phyloP scores from a whole-genome alignment of 805 yeast genomes.

The Starmerella apicola region DNA sequence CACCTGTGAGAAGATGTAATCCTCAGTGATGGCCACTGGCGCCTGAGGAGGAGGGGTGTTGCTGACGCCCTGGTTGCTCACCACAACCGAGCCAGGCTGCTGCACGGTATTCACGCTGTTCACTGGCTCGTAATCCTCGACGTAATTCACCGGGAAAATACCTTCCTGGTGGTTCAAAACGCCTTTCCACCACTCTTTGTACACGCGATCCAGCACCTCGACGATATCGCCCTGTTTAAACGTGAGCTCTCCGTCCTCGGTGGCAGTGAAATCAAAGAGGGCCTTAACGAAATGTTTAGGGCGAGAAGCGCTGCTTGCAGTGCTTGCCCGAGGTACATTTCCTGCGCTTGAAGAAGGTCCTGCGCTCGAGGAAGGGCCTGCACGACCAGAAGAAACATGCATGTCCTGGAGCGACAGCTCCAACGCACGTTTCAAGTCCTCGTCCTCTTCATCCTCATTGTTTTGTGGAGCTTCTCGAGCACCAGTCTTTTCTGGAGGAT shows the following conservation, averaged over 20 bases:
- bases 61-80: background rate
- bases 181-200: slow-evolving; percentile 95
- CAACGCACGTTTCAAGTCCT: slow-evolving; percentile 58
- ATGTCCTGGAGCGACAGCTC: slow-evolving; percentile 17
- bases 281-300: slow-evolving; percentile 54
- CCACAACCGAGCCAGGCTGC: background rate
- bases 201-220: slow-evolving; percentile 73
- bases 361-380: slow-evolving; percentile 4
- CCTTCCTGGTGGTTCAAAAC: slow-evolving; percentile 70
- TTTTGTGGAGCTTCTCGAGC: background rate
- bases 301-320: slow-evolving; percentile 4
- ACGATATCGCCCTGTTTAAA: slow-evolving; percentile 81
- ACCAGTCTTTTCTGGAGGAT: background rate
- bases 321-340: slow-evolving; percentile 2
- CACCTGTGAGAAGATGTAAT: slow-evolving; percentile 39
- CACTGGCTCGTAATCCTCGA: slow-evolving; percentile 24
- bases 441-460: slow-evolving; percentile 47
- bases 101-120: background rate
- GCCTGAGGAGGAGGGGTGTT: background rate
- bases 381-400: slow-evolving; percentile 10
- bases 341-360: background rate
- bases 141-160: slow-evolving; percentile 86
- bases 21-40: slow-evolving; percentile 31
- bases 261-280: slow-evolving; percentile 62
- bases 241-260: slow-evolving; percentile 77